Base-by-base conservation (phyloP, 495 filamentous ascomycete genomes). In the Penicillium angulare region DNA sequence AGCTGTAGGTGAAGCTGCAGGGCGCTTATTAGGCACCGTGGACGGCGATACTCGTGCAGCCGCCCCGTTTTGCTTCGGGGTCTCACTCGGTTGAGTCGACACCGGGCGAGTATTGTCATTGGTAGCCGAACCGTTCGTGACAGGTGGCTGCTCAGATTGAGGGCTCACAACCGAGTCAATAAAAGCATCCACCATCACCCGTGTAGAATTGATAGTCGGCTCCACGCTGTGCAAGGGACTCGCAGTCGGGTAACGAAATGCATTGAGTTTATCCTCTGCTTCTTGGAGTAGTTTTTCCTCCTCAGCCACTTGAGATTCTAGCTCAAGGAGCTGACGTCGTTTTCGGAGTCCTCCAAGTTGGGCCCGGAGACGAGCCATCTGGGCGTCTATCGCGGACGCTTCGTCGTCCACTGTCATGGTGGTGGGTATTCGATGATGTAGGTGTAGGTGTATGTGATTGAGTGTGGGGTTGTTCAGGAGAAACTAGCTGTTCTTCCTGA, bases 231-330 rank as follows among this genome's bases (percentile, higher is more conserved):
- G 5, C 18, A 12, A 5, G 7, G 5, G 10, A 1, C 8, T 20
- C 20, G 7, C 7, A 5, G 8, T 39, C 17, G 33, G 7, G 8
- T 16, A 5, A 15, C 18, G 20, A 9, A n/a, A 4, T 16, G 18
- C 32, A 22, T 38, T 24, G 5, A 47, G 43, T 4, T 36, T 24
- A 7, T 29, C 15, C 15, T 29, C 16, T 8, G 46, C 34, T n/a
- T 49, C 46, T 32, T 31, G 31, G 8, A 23, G 16, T n/a, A 41
- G 15, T 41, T 23, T 39, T 7, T 49, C 29, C 17, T 49, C 47
- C 18, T n/a, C 5, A n/a, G 38, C 47, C 1, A 23, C 13, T 18
- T 41, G 26, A 1, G 16, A 18, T 22, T 49, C 23, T 3, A 49
- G n/a, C 20, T 49, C 16, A 29, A 42, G 7, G 5, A 41, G 10